These are phyloP conservation scores for Pseudogymnoascus sp. DNA, from an alignment of 2,329 filamentous ascomycete genomes.

Conservation along the genomic window DNA sequence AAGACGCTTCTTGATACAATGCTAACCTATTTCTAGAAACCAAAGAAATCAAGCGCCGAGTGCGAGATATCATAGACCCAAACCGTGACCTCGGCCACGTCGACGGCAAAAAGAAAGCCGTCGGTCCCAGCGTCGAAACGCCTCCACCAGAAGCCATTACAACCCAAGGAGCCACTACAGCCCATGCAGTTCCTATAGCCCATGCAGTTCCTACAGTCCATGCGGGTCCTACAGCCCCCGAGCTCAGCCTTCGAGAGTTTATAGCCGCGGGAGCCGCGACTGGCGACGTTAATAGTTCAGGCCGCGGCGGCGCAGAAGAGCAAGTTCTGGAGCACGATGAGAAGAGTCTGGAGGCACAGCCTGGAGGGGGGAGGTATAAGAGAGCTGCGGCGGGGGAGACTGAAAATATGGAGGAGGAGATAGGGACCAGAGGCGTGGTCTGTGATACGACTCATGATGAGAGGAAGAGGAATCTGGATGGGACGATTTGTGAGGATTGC, in stretches of 20 bases:
- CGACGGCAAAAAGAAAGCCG: conserved; percentile 31
- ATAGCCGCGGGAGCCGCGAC: neutral
- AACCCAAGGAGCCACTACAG: neutral
- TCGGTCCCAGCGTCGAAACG: neutral
- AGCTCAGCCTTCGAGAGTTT: neutral
- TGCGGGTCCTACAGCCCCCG: neutral
- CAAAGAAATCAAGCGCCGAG: conserved; percentile 77
- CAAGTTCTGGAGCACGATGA: neutral
- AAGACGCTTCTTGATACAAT: neutral
- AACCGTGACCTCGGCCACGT: conserved; percentile 73
- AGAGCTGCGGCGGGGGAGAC: conserved; percentile 7
- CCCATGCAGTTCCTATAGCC: neutral
- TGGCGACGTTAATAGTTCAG: neutral
- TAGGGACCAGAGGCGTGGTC: neutral
- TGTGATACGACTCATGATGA: neutral
- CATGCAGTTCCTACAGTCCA: neutral
- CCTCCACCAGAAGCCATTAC: neutral
- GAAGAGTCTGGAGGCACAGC: conserved; percentile 4
- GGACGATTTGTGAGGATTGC: conserved; percentile 14
- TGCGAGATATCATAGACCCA: conserved; percentile 77
- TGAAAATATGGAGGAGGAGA: neutral
- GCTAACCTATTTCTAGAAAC: conserved; percentile 47
- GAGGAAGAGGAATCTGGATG: conserved; percentile 12
- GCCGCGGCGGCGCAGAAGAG: neutral
- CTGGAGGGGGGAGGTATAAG: conserved; percentile 7